Conservation (phyloP, 1,284 basidiomycete genomes). For the Boletellus deceptivus region DNA sequence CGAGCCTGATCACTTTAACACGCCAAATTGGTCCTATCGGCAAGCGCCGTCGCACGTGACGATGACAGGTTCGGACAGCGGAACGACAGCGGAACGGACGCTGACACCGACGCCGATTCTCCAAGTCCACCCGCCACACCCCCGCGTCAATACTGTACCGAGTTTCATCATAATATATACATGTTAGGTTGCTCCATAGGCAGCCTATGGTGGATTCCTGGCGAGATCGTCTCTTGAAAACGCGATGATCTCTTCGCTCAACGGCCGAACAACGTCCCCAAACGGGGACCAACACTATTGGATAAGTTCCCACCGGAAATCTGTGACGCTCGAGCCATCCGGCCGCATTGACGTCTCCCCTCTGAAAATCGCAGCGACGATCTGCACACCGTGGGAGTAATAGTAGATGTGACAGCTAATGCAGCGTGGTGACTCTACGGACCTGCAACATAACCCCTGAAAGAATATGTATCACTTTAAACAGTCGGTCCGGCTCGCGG, state of each 20-base stretch:
- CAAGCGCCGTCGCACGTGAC: constrained; percentile 34
- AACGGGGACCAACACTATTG: constrained; percentile 4
- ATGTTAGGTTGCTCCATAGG: no score
- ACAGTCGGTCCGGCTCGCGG: not conserved
- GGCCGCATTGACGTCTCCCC: constrained; percentile 4
- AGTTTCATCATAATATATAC: no score
- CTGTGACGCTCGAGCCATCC: constrained; percentile 1
- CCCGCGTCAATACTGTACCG: no score
- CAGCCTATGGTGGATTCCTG: no score
- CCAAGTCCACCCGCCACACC: no score
- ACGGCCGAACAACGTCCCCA: not conserved
- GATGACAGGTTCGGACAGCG: constrained; percentile 11
- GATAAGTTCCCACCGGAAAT: constrained; percentile 13
- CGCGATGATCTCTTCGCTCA: constrained; percentile 2
- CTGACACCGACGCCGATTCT: constrained; percentile 8
- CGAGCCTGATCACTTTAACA: constrained; percentile 50
- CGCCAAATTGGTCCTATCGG: constrained; percentile 32
- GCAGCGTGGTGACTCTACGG: not conserved
- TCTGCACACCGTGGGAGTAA: not conserved
- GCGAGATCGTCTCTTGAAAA: not conserved
- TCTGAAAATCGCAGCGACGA: constrained; percentile 9
- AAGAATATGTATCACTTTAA: constrained; percentile 14
- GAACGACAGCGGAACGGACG: constrained; percentile 21
- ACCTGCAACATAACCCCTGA: constrained; percentile 20
- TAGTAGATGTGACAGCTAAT: not conserved